Base-by-base conservation (phyloP, 2,329 filamentous ascomycete species). In the Claviceps sp. region DNA sequence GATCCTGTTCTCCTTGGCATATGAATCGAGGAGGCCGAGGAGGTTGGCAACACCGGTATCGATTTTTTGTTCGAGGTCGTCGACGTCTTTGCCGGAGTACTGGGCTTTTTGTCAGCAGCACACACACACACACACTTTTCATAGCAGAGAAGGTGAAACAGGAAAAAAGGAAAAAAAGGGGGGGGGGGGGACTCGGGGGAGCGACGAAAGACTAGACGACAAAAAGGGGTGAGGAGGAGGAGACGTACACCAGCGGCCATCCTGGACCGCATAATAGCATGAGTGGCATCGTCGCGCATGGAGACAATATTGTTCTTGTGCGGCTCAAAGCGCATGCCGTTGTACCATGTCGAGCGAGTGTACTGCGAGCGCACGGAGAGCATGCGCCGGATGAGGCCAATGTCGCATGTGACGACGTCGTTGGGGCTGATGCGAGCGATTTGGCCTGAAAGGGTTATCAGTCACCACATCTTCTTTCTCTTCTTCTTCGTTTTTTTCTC, bases 81-180 rank as follows among this genome's bases (percentile, higher is more conserved):
- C 58, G 34, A 81, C 40, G 72, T 68, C 52, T 59, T 58, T 44
- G 78, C 76, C 76, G 2, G 73, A 72, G 57, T 79, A 79, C 73
- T 73, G 13, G 2, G 26, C 3, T 30, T 50, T 22, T 47, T 50
- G 26, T 26, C 7, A 26, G 26, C 26, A 26, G 26, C 26, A 26
- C 26, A 26, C 22, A 19, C 19, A 19, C 19, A 19, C 19, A 22
- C 22, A 22, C 22, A 22, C 22, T 22, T 22, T 14, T 17, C 19
- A 5, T 68, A 63, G n/a, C 19, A 44, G 14, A 38, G 37, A n/a
- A 24, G 26, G 11, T 4, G 37, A 39, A n/a, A n/a, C 2, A 13
- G 26, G 14, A 7, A 17, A 24, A 16, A 26, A 5, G 7, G 14
- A 11, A 8, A 44, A n/a, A 44, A 3, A 4, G 22, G 22, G 22